A percentile compares a stretch with the other conserved stretches of the same genome.
phyloP scores from a whole-genome alignment of 192 early-diverging fungal genomes.

The Coemansia erecta region DNA sequence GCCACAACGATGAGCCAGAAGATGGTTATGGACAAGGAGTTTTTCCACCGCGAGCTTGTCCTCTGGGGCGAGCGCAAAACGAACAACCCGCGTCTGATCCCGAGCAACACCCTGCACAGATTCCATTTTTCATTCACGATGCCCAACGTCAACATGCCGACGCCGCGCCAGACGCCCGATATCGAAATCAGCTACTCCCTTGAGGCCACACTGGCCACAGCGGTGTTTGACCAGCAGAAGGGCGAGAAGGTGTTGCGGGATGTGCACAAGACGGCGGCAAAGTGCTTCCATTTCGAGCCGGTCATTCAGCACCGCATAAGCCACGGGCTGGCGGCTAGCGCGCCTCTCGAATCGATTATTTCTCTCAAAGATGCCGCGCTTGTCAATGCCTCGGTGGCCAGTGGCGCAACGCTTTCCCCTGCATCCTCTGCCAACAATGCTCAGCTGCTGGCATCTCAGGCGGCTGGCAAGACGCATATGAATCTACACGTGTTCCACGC shows the following conservation, averaged over 20 bases:
- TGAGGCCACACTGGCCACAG: constrained; percentile 40
- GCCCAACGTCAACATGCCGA: constrained; percentile 55
- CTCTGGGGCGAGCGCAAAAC: constrained; percentile 50
- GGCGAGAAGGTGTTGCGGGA: constrained; percentile 38
- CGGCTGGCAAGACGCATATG: constrained; percentile 28
- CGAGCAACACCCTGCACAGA: constrained; percentile 37
- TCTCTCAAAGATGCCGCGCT: constrained; percentile 31
- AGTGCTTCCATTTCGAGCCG: constrained; percentile 44
- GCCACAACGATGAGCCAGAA: constrained; percentile 41
- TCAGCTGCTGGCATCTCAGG: constrained; percentile 20
- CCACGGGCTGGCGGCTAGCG: constrained; percentile 16
- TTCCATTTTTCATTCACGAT: constrained; percentile 56
- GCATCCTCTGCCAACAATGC: not conserved
- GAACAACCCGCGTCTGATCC: constrained; percentile 20
- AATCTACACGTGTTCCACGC: constrained; percentile 47
- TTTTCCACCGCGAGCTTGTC: constrained; percentile 45
- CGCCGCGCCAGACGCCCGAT: constrained; percentile 50
- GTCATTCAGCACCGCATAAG: constrained; percentile 38
- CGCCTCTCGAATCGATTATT: constrained; percentile 35
- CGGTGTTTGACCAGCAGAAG: constrained; percentile 28
- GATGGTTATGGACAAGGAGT: constrained; percentile 56
- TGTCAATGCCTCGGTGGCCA: not conserved
- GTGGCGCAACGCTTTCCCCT: not conserved
- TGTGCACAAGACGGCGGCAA: constrained; percentile 38
- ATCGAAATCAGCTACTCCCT: constrained; percentile 52